phyloP scores from a whole-genome alignment of 1,139 yeast genomes.

The Sugiyamaella castrensis region DNA sequence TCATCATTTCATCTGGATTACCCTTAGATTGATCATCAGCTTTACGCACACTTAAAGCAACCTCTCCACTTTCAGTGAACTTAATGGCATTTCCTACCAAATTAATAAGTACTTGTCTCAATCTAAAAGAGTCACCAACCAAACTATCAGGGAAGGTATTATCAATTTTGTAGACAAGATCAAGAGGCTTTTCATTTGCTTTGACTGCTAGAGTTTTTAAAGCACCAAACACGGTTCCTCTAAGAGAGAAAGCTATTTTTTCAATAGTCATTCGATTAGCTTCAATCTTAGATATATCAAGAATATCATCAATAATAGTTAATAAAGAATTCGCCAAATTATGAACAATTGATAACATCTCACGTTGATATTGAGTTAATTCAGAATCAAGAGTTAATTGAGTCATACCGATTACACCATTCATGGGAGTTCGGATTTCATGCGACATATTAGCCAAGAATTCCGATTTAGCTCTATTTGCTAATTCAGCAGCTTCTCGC shows the following conservation, averaged over 20 bases:
- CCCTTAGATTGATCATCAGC: constrained; percentile 39
- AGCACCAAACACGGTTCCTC: constrained; percentile 88
- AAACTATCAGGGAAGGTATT: constrained; percentile 82
- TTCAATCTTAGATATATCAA: constrained; percentile 88
- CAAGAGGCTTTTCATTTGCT: constrained; percentile 80
- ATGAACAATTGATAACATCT: constrained; percentile 84
- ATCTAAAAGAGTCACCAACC: constrained; percentile 82
- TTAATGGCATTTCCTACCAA: constrained; percentile 86
- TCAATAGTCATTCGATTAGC: constrained; percentile 92
- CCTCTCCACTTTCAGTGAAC: constrained; percentile 78
- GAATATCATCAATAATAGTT: constrained; percentile 82
- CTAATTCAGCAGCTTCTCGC: constrained; percentile 88
- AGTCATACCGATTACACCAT: constrained; percentile 92
- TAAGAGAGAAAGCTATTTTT: constrained; percentile 75
- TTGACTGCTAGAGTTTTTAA: constrained; percentile 82
- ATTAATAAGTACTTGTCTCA: constrained; percentile 79
- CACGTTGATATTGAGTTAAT: constrained; percentile 82
- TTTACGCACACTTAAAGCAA: constrained; percentile 44
- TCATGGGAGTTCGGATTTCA: constrained; percentile 88
- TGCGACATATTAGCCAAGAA: constrained; percentile 90
- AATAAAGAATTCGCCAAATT: constrained; percentile 78
- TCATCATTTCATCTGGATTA: constrained; percentile 55
- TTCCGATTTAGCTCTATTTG: constrained; percentile 87
- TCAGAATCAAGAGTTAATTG: constrained; percentile 84
- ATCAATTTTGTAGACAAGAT: constrained; percentile 76